A percentile compares a stretch with the other conserved stretches of the same genome.
Conservation (phyloP, 2,329 filamentous ascomycete genomes). For the Fusarium pseudonygamai region DNA sequence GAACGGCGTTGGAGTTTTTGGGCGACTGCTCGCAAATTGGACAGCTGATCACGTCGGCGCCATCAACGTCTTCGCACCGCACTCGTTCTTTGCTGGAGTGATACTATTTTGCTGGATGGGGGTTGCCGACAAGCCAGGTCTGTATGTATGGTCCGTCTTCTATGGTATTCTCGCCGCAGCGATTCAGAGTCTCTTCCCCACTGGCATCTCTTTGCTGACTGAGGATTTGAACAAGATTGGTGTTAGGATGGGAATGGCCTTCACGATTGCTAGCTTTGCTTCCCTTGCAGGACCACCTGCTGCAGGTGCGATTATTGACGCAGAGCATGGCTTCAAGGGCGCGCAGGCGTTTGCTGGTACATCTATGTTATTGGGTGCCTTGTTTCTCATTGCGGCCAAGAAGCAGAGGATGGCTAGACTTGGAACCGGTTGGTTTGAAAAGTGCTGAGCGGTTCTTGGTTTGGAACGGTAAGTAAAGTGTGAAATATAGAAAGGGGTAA, state of each 20-base stretch:
- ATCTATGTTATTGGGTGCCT: conserved; percentile 52
- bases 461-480: not conserved
- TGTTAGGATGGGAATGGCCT: conserved; percentile 67
- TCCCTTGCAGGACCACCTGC: conserved; percentile 63
- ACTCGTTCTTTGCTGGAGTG: conserved; percentile 52
- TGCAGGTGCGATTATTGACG: conserved; percentile 58
- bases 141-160: conserved; percentile 70
- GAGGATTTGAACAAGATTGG: conserved; percentile 62
- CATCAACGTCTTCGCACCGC: conserved; percentile 68
- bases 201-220: conserved; percentile 63
- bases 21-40: conserved; percentile 66
- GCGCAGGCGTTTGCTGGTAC: conserved; percentile 60
- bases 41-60: conserved; percentile 67
- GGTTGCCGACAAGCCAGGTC: conserved; percentile 57
- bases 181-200: conserved; percentile 73
- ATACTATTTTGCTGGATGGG: conserved; percentile 67
- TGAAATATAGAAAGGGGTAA: not conserved
- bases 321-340: conserved; percentile 55
- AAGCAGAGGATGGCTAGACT: conserved; percentile 50
- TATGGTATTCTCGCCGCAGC: conserved; percentile 71
- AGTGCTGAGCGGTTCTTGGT: conserved; percentile 43
- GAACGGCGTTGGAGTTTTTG: conserved; percentile 69
- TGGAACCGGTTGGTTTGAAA: conserved; percentile 51
- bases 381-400: conserved; percentile 52
- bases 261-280: conserved; percentile 64